Base-by-base conservation (phyloP, 305 asterid species). In the Salvia sclarea region DNA sequence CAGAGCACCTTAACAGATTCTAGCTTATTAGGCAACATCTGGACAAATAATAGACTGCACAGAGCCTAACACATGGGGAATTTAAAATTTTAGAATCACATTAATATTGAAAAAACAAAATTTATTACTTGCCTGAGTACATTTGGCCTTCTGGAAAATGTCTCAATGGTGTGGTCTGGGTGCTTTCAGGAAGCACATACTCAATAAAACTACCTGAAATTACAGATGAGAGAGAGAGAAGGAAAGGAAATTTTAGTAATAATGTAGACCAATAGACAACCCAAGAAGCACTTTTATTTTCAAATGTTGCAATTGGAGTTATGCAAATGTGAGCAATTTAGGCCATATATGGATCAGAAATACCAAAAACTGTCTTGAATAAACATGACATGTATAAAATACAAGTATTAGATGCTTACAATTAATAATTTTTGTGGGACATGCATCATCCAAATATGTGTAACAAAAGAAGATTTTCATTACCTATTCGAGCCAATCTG, bases 121-220 rank as follows among this genome's bases (percentile, higher is more conserved):
- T 11, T 61, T 22, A 22, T 28, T 35, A 78, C 88, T 76, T 77
- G 58, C 97, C 97, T 77, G 91, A 76, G 80, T 68, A 72, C 74
- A 83, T 75, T 70, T 81, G 85, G 61, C 76, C 78, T 61, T 86
- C 91, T 54, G 96, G 83, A 52, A 80, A 82, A 76, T 79, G 93
- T 30, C 85, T 71, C 75, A 89, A 83, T 35, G 92, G 57, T 40
- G 96, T 66, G 55, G 83, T 75, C 72, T 86, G 96, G 66, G 87
- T 69, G 70, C 73, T 85, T 81, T 86, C 97, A 50, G 96, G 96
- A 59, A 91, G 87, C 72, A 91, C 75, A 68, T 91, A 87, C 73
- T 81, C 87, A 79, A 95, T 84, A 78, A 86, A 84, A 71, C 95
- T 81, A 60, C 97, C 97, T 91, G 88, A 72, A 75, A 60, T 30